A percentile compares a stretch with the other conserved stretches of the same genome.
These are phyloP conservation scores for Arthroderma sp. DNA, from an alignment of 2,329 filamentous ascomycete species.

Conservation along the genomic window DNA sequence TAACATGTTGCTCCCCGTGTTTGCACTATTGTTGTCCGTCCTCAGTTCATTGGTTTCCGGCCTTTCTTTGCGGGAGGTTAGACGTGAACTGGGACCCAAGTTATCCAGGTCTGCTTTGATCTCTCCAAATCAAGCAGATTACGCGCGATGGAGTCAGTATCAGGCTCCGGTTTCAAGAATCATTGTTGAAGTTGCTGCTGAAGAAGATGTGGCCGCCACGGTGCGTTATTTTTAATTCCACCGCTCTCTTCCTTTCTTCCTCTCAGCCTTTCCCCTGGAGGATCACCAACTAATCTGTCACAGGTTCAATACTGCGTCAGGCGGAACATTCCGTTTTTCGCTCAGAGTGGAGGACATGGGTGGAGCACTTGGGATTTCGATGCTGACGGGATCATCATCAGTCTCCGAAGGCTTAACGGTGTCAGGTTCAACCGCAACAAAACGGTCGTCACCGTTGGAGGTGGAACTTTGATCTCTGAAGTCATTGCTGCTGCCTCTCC, in stretches of 20 bases:
- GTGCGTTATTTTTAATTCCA: constrained; percentile 1
- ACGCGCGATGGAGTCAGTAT: constrained; percentile 10
- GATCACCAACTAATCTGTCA: not conserved
- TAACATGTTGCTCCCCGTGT: not conserved
- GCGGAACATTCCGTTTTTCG: not conserved
- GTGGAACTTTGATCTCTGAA: not conserved
- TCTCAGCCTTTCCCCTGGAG: not conserved
- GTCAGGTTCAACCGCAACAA: constrained; percentile 16
- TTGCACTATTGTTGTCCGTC: not conserved
- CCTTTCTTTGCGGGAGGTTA: not conserved
- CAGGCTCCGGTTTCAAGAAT: constrained; percentile 7
- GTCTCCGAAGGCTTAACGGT: constrained; percentile 16
- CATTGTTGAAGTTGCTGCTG: constrained; percentile 10
- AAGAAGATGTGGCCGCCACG: constrained; percentile 9
- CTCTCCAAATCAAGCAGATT: not conserved
- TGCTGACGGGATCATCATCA: constrained; percentile 17
- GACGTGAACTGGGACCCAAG: not conserved
- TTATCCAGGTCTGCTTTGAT: not conserved
- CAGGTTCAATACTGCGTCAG: not conserved
- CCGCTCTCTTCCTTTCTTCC: not conserved
- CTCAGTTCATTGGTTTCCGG: not conserved
- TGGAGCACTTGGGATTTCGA: constrained; percentile 4
- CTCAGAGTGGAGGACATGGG: constrained; percentile 6
- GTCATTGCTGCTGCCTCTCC: not conserved
- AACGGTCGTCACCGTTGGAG: constrained; percentile 7